These are phyloP conservation scores for Boletellus sp. DNA, from an alignment of 768 basidiomycete species.

Conservation along the genomic window DNA sequence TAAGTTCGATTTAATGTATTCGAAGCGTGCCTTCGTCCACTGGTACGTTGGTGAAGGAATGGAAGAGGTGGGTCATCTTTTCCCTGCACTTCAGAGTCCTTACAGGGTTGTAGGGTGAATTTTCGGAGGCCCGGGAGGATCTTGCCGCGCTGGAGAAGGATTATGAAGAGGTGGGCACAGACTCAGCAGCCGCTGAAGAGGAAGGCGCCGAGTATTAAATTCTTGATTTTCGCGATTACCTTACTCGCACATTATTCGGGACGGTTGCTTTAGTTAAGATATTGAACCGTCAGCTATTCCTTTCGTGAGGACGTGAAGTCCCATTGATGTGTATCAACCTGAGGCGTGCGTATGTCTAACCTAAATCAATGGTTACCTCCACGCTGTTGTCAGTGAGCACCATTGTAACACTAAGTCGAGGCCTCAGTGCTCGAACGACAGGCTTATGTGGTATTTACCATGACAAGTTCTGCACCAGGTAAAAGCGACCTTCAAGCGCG, in stretches of 20 bases:
- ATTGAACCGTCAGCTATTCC: conserved; percentile 10
- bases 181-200: conserved; percentile 72
- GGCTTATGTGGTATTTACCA: conserved; percentile 41
- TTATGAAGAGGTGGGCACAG: conserved; percentile 84
- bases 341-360: background rate
- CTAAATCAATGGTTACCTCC: conserved; percentile 25
- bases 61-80: conserved; percentile 65
- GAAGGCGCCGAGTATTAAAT: conserved; percentile 50
- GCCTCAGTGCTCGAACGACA: background rate
- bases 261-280: conserved; percentile 6
- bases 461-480: conserved; percentile 69
- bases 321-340: background rate
- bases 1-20: conserved; percentile 98
- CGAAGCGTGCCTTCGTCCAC: conserved; percentile 88
- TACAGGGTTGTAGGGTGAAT: conserved; percentile 67
- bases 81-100: conserved; percentile 5
- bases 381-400: conserved; percentile 34
- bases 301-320: no score
- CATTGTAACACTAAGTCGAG: conserved; percentile 25
- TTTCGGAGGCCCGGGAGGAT: conserved; percentile 97
- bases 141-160: conserved; percentile 96
- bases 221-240: background rate
- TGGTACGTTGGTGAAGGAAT: conserved; percentile 99
- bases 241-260: conserved; percentile 1
- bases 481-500: conserved; percentile 30